Evolutionary conservation across 208 protist species (phyloP).

Genomic region (Trypanosoma scelopori): DNA sequence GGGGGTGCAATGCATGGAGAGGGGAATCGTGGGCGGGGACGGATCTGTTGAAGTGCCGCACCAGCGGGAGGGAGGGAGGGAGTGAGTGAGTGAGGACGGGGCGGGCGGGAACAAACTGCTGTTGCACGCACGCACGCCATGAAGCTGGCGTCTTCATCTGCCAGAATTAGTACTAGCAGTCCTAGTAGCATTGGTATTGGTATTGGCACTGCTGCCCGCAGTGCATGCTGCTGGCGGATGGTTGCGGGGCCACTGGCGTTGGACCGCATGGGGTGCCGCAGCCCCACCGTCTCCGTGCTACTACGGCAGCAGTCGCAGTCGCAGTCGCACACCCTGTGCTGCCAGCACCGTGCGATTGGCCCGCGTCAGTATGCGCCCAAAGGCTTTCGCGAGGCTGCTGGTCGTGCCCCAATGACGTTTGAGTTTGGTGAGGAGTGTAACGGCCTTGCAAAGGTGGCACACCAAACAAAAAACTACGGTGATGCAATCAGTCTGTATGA

Average conservation of each 20-base stretch:
- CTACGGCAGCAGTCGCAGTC: not conserved
- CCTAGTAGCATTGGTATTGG: not conserved
- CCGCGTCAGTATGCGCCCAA: constrained; percentile 84
- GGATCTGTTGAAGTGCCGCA: not conserved
- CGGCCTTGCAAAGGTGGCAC: constrained; percentile 69
- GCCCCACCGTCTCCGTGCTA: constrained; percentile 2
- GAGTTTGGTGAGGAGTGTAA: constrained; percentile 90
- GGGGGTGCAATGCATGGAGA: no score
- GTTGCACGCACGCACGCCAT: no score
- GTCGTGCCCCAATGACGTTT: constrained; percentile 78
- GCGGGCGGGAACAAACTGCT: no score
- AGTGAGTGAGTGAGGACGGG: no score
- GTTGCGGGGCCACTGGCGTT: not conserved
- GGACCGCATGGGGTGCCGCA: constrained; percentile 5
- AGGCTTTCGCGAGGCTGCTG: constrained; percentile 80
- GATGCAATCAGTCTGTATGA: constrained; percentile 89
- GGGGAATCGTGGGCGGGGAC: not conserved
- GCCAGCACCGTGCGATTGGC: constrained; percentile 63
- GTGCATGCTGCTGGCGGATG: not conserved
- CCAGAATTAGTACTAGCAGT: no score
- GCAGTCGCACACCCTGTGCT: constrained; percentile 16
- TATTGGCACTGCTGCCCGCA: not conserved
- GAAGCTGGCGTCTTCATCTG: no score
- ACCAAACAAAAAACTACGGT: constrained; percentile 88
- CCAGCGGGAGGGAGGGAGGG: no score